These are phyloP conservation scores for Alternaria solani DNA, from an alignment of 2,329 filamentous ascomycete genomes.

Conservation along the genomic window DNA sequence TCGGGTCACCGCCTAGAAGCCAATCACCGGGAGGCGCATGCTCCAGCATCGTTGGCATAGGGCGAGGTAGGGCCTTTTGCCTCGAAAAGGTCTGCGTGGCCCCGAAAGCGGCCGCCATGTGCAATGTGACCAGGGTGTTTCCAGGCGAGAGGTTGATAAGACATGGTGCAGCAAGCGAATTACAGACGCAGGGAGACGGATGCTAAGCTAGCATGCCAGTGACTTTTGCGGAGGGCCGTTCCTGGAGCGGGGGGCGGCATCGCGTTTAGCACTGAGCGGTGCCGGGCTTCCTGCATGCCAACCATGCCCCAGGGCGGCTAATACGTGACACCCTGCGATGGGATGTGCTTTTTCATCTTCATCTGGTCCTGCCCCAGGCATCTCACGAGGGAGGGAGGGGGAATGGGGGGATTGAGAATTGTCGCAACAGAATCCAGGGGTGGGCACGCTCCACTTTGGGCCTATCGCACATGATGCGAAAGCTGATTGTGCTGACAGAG, in stretches of 20 bases:
- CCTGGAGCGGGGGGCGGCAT: constrained; percentile 17
- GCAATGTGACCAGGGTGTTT: constrained; percentile 37
- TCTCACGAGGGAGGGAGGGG: not conserved
- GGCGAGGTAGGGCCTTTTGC: constrained; percentile 32
- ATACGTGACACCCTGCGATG: constrained; percentile 7
- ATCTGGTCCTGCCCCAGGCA: not conserved
- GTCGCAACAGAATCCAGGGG: not conserved
- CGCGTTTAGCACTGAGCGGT: constrained; percentile 16
- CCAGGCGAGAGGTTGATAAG: constrained; percentile 43
- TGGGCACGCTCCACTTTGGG: constrained; percentile 1
- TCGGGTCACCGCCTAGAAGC: constrained; percentile 34
- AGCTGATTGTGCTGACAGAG: constrained; percentile 23
- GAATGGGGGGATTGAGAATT: not conserved
- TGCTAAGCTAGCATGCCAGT: constrained; percentile 22
- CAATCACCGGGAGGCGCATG: constrained; percentile 39
- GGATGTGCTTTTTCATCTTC: not conserved
- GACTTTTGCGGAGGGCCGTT: constrained; percentile 17
- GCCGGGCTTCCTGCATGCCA: constrained; percentile 7
- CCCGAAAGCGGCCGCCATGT: constrained; percentile 42
- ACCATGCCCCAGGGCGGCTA: constrained; percentile 13
- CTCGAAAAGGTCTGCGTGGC: constrained; percentile 36
- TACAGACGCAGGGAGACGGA: constrained; percentile 22
- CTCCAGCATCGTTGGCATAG: constrained; percentile 30
- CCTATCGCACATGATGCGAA: constrained; percentile 25
- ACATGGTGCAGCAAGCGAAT: constrained; percentile 29